A percentile compares a stretch with the other conserved stretches of the same genome.
Conservation (phyloP, 177 flowering plant species). For the Vitis hybrid region DNA sequence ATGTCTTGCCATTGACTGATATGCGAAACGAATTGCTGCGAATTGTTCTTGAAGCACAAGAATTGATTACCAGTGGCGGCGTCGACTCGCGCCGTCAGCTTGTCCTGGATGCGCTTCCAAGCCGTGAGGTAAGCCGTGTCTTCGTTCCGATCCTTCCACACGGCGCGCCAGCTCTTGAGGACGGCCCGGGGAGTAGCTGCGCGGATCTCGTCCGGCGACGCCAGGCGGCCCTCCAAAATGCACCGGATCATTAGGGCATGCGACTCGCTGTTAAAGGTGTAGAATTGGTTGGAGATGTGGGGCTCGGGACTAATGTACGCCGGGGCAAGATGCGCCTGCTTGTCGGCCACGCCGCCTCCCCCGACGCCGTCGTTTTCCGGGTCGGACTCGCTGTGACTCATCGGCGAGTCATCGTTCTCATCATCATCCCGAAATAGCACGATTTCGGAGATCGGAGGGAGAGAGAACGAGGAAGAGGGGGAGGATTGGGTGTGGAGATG, state of each 20-base stretch:
- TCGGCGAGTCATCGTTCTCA: too few relatives aligned
- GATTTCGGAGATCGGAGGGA: too few relatives aligned
- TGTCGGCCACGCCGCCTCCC: not conserved
- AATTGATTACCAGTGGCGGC: conserved; percentile 44
- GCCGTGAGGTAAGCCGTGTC: conserved; percentile 93
- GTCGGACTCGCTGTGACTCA: too few relatives aligned
- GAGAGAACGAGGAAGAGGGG: too few relatives aligned
- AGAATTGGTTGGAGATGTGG: conserved; percentile 88
- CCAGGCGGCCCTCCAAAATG: conserved; percentile 61
- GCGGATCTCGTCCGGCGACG: conserved; percentile 84
- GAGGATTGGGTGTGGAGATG: too few relatives aligned
- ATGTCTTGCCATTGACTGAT: conserved; percentile 88
- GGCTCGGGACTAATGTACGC: conserved; percentile 68
- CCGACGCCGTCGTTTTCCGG: too few relatives aligned
- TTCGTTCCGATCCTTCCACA: conserved; percentile 98
- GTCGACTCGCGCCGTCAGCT: conserved; percentile 65
- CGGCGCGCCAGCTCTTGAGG: conserved; percentile 87
- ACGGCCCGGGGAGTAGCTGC: conserved; percentile 70
- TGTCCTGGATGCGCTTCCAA: conserved; percentile 98
- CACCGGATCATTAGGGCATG: conserved; percentile 84
- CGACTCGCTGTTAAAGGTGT: conserved; percentile 84
- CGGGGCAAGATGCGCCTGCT: conserved; percentile 11
- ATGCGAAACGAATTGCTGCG: conserved; percentile 81
- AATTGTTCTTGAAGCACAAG: conserved; percentile 82
- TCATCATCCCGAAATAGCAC: too few relatives aligned